Evolutionary conservation across 495 filamentous ascomycete genomes (phyloP), one percentile per base, ranked within the genome.

Genomic region (Xylaria cubensis): DNA sequence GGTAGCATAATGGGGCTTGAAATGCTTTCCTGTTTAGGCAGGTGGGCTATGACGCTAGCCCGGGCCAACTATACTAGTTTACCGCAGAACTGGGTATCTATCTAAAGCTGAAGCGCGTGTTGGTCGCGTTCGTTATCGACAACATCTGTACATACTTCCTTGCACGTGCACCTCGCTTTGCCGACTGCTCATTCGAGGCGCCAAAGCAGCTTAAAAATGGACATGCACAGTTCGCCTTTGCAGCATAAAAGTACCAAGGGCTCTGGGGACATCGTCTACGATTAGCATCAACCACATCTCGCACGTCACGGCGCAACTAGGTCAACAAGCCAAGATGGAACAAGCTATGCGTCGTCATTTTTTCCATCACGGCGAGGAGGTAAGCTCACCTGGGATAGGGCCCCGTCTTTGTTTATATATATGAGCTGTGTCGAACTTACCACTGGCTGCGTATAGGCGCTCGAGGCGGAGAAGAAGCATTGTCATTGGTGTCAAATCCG

Each of bases 401-500:
- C 24, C 34, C 41, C 51, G 36, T 24, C 36, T 2, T 9, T 9
- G 62, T 24, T 68, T 51, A 29, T 39, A 64, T 63, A 29, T 32
- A 64, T 66, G 64, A 12, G 70, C 62, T 2, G 64, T 9, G 1
- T 3, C 9, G 5, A 51, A 44, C 56, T 53, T 4, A 69, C 15
- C 13, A 21, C 58, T 9, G 29, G 10, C 46, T 53, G 15, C 34
- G 19, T 67, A 42, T n/a, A 76, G 73, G 74, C 67, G 17, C 74
- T 71, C 2, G 50, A 78, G 10, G 71, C 17, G 17, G 82, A 85
- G 24, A 79, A 74, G 65, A 39, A 34, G 3, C 67, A 73, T 0
- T 89, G 87, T 63, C 85, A 87, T 72, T 85, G 74, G 66, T 89
- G 87, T 72, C 87, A 89, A 74, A 80, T 89, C 67, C 82, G 81